A percentile compares a stretch with the other conserved stretches of the same genome.
These are phyloP conservation scores for Candida morakotiae DNA, from an alignment of 805 yeast genomes.

Conservation along the genomic window DNA sequence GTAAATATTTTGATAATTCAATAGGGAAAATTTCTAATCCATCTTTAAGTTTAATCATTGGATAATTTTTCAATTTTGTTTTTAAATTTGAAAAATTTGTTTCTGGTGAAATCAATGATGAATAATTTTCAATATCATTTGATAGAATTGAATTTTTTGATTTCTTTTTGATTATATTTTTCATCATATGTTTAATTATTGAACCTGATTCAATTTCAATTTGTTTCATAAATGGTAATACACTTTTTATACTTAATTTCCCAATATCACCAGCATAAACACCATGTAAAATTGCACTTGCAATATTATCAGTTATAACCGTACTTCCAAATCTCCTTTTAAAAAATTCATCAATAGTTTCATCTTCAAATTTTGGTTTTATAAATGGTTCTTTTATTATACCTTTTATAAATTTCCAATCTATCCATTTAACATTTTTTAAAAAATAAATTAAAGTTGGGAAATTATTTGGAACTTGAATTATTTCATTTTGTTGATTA, in stretches of 20 bases:
- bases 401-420: slow-evolving; percentile 22
- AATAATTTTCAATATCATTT: slow-evolving; percentile 4
- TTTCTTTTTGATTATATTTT: slow-evolving; percentile 1
- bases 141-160: background rate
- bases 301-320: slow-evolving; percentile 48
- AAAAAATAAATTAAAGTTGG: slow-evolving; percentile 22
- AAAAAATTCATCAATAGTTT: slow-evolving; percentile 65
- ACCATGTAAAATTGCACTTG: slow-evolving; percentile 85
- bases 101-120: slow-evolving; percentile 5
- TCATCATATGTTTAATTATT: slow-evolving; percentile 38
- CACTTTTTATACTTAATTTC: slow-evolving; percentile 59
- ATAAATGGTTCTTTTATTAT: slow-evolving; percentile 50
- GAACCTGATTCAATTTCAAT: slow-evolving; percentile 63
- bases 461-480: slow-evolving; percentile 50
- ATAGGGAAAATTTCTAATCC: slow-evolving; percentile 57
- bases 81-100: slow-evolving; percentile 36
- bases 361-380: slow-evolving; percentile 45
- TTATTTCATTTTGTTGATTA: slow-evolving; percentile 40
- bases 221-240: slow-evolving; percentile 51
- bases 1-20: slow-evolving; percentile 35
- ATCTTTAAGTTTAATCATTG: slow-evolving; percentile 54
- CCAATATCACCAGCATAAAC: slow-evolving; percentile 75
- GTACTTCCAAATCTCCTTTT: slow-evolving; percentile 62
- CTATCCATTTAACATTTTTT: slow-evolving; percentile 26
- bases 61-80: slow-evolving; percentile 44